Conservation (phyloP, 176 grass and related monocot species). For the Oryza australiensis region DNA sequence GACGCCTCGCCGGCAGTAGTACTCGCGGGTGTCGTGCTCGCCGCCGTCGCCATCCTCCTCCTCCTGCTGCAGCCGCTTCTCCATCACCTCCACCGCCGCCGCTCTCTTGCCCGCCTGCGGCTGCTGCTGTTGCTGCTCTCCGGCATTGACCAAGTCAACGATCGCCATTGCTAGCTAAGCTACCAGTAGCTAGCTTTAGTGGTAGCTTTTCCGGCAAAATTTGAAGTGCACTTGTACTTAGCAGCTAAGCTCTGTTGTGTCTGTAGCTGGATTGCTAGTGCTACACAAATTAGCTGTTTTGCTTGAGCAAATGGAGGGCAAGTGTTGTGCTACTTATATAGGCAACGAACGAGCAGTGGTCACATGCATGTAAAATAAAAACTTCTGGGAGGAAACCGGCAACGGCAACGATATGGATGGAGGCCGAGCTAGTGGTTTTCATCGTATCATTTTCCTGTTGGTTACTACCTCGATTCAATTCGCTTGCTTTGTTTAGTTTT, state of each 20-base stretch:
- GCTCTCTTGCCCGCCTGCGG: neutral
- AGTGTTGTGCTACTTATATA: neutral
- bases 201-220: neutral
- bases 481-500: neutral
- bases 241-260: neutral
- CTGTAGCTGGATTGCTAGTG: neutral
- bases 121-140: neutral
- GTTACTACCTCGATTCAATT: neutral
- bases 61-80: neutral
- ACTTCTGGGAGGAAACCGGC: neutral
- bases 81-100: neutral
- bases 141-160: conserved; percentile 20
- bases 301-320: neutral
- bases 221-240: neutral
- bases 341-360: neutral
- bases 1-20: conserved; percentile 58
- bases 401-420: too few species aligned
- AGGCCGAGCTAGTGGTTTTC: neutral
- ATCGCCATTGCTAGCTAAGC: conserved; percentile 34
- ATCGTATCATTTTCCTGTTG: neutral
- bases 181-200: neutral
- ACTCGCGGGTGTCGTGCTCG: neutral
- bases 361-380: too few species aligned
- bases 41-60: neutral
- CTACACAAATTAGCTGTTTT: neutral